Conservation (phyloP, 768 basidiomycete genomes). For the Nidula microcarpa region DNA sequence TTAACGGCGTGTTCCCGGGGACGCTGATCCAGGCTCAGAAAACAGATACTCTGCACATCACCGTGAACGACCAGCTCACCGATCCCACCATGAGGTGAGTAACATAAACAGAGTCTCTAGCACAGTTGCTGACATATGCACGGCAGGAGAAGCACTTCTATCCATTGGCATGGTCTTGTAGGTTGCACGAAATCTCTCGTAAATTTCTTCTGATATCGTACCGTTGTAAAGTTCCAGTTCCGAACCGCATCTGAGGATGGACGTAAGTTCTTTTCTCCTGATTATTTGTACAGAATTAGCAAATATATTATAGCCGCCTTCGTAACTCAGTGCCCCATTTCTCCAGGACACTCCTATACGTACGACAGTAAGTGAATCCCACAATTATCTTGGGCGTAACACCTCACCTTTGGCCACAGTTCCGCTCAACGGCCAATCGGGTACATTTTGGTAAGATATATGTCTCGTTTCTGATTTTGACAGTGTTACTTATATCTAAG, state of each 20-base stretch:
- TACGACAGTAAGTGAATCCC: slow-evolving; percentile 9
- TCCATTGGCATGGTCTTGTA: slow-evolving; percentile 31
- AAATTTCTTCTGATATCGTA: background rate
- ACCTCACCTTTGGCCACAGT: slow-evolving; percentile 6
- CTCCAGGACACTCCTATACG: slow-evolving; percentile 8
- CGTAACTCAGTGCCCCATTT: slow-evolving; percentile 1
- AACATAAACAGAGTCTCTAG: background rate
- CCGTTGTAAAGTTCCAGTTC: slow-evolving; percentile 29
- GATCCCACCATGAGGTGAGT: slow-evolving; percentile 26
- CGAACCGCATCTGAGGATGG: slow-evolving; percentile 45
- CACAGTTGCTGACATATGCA: background rate
- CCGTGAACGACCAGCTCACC: slow-evolving; percentile 24
- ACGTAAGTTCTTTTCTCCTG: slow-evolving; percentile 10
- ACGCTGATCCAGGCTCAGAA: slow-evolving; percentile 36
- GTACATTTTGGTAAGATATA: slow-evolving; percentile 5
- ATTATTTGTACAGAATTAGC: background rate
- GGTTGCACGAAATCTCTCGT: background rate
- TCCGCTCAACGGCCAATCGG: slow-evolving; percentile 8
- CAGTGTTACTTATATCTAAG: background rate
- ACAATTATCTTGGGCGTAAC: background rate
- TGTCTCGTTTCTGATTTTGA: background rate
- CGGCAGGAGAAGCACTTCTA: slow-evolving; percentile 21
- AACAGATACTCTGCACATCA: slow-evolving; percentile 26
- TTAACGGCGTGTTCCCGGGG: slow-evolving; percentile 37
- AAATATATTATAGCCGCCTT: slow-evolving; percentile 1